These are phyloP conservation scores for Amanita muscaria DNA, from an alignment of 768 basidiomycete species.

Conservation along the genomic window DNA sequence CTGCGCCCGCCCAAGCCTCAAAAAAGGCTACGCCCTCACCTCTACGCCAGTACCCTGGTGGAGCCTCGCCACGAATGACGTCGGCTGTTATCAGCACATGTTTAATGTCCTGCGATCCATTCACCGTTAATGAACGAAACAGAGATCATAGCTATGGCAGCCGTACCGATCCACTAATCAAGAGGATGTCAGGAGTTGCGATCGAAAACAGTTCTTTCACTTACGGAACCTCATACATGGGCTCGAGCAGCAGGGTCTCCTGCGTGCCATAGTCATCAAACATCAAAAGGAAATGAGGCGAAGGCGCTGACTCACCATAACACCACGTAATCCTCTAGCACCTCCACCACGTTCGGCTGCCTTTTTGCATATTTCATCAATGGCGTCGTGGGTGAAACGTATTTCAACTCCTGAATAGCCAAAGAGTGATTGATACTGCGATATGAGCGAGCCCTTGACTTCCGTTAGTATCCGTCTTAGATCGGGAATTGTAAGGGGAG, in stretches of 20 bases:
- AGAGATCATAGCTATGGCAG: slow-evolving; percentile 4
- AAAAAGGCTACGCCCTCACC: slow-evolving; percentile 62
- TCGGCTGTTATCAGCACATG: slow-evolving; percentile 76
- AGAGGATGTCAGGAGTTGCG: background rate
- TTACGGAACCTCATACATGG: slow-evolving; percentile 92
- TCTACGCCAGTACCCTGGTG: slow-evolving; percentile 69
- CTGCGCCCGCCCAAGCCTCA: slow-evolving; percentile 70
- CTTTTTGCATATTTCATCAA: slow-evolving; percentile 73
- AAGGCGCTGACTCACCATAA: slow-evolving; percentile 53
- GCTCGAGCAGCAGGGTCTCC: slow-evolving; percentile 76
- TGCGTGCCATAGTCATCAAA: slow-evolving; percentile 24
- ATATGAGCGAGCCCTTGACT: slow-evolving; percentile 83
- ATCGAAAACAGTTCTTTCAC: slow-evolving; percentile 20
- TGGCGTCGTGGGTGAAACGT: slow-evolving; percentile 72
- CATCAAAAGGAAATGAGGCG: background rate
- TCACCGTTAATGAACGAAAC: too few relatives aligned
- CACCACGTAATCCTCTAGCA: slow-evolving; percentile 81
- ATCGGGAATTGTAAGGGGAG: slow-evolving; percentile 72
- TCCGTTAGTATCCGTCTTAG: slow-evolving; percentile 87
- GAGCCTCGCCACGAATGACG: slow-evolving; percentile 53
- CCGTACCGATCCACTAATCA: slow-evolving; percentile 52
- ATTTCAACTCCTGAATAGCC: slow-evolving; percentile 80
- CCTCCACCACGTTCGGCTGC: slow-evolving; percentile 82
- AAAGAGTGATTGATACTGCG: slow-evolving; percentile 83
- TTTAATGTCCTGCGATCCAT: slow-evolving; percentile 47